Conservation (phyloP, 768 basidiomycete species). For the Suillus luteus region DNA sequence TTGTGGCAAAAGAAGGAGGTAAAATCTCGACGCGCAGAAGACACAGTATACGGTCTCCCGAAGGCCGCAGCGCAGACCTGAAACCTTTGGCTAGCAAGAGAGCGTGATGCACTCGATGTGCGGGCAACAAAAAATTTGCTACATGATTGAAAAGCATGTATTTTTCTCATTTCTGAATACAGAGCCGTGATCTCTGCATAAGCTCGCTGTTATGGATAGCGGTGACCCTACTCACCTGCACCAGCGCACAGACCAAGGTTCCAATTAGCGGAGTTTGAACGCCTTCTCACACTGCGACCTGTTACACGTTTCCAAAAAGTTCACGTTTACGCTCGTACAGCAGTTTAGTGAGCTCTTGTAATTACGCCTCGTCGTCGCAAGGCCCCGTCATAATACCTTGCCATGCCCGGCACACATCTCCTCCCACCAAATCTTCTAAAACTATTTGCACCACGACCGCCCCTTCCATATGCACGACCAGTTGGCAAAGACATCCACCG, state of each 20-base stretch:
- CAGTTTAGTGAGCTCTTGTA: background rate
- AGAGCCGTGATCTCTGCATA: background rate
- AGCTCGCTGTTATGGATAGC: slow-evolving; percentile 11
- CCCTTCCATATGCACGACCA: slow-evolving; percentile 83
- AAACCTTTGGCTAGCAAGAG: slow-evolving; percentile 15
- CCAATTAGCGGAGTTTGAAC: slow-evolving; percentile 34
- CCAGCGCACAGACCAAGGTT: slow-evolving; percentile 18
- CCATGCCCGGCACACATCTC: slow-evolving; percentile 75
- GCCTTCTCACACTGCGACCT: slow-evolving; percentile 8
- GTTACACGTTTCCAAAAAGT: slow-evolving; percentile 6
- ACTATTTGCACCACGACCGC: slow-evolving; percentile 93
- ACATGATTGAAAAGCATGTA: slow-evolving; percentile 17
- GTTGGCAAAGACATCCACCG: slow-evolving; percentile 82
- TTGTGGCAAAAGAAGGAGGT: slow-evolving; percentile 70
- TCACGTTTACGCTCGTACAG: background rate
- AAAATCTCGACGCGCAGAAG: slow-evolving; percentile 36
- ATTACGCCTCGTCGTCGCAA: slow-evolving; percentile 1
- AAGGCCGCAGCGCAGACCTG: background rate
- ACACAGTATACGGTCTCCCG: slow-evolving; percentile 15
- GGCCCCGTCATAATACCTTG: background rate
- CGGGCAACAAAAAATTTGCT: slow-evolving; percentile 19
- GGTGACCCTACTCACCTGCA: slow-evolving; percentile 11
- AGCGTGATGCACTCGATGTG: slow-evolving; percentile 11
- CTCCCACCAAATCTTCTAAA: slow-evolving; percentile 96
- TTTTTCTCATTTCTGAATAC: slow-evolving; percentile 20